phyloP scores from a whole-genome alignment of 129 eudicot genomes.

The Apium graveolens region DNA sequence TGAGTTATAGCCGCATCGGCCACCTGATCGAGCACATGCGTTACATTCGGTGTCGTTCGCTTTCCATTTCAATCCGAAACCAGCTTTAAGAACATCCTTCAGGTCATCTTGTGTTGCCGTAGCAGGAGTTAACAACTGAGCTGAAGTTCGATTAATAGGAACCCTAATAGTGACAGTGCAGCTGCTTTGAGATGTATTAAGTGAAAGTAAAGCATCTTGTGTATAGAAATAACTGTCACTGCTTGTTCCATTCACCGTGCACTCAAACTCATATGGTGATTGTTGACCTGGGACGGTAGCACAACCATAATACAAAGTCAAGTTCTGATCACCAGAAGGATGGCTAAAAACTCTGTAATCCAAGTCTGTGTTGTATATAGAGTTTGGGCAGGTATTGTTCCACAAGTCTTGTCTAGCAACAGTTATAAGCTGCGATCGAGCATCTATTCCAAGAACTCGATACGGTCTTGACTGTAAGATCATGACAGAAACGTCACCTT shows the following conservation, averaged over 20 bases:
- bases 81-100: slow-evolving; percentile 19
- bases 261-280: neutral
- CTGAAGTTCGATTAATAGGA: slow-evolving; percentile 24
- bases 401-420: slow-evolving; percentile 43
- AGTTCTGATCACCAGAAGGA: slow-evolving; percentile 10
- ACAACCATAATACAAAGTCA: slow-evolving; percentile 49
- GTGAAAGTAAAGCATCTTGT: neutral
- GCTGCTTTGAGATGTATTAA: no score
- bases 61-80: slow-evolving; percentile 42
- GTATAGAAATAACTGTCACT: slow-evolving; percentile 13
- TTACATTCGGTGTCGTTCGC: slow-evolving; percentile 27
- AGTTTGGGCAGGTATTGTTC: slow-evolving; percentile 22
- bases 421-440: slow-evolving; percentile 7
- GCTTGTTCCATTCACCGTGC: slow-evolving; percentile 3
- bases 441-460: slow-evolving; percentile 25
- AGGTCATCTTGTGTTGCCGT: slow-evolving; percentile 9
- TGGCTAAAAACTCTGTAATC: slow-evolving; percentile 21
- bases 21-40: slow-evolving; percentile 33
- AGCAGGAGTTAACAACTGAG: neutral
- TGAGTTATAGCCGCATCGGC: slow-evolving; percentile 43
- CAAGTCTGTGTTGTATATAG: slow-evolving; percentile 33
- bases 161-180: no score
- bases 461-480: neutral
- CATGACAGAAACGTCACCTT: slow-evolving; percentile 17
- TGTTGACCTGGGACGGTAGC: neutral